Evolutionary conservation across 805 yeast species (phyloP), one percentile per base, ranked within the genome.

Genomic region (Candida hispaniensis): DNA sequence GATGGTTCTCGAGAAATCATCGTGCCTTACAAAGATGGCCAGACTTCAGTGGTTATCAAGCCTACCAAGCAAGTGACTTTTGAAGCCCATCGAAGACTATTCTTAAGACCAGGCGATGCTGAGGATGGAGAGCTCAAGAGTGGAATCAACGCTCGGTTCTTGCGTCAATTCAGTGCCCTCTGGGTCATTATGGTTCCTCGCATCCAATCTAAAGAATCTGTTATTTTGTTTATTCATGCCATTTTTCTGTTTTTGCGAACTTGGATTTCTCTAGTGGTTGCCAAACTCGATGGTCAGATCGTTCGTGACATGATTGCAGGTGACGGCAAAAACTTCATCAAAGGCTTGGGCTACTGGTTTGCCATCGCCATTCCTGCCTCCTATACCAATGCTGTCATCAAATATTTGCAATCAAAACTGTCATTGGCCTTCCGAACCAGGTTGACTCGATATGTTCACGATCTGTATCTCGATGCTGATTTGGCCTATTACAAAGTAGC

Each of bases 311-410:
- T 86, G 50, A 82, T 86, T 46, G 76, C 83, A 11, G 83, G 85
- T 11, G 73, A 77, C 44, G 82, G 85, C 12, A 68, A 63, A 45
- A 75, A 76, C 35, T 86, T 86, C 47, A 54, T 74, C 24, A 63
- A 80, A 41, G 94, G 86, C 53, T 63, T 86, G 54, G 67, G 73
- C 7, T 79, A 79, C 55, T 86, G 96, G 96, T 71, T 86, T 40
- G 58, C 80, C 41, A 75, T 86, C 51, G 95, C 95, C 1, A 73
- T 86, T 43, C 97, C 97, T 2, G 93, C 95, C 0, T 75, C 91
- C 3, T 86, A 82, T 55, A 79, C 94, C 18, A 86, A 86, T 56
- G 79, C 94, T 30, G 85, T 88, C 40, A 86, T 86, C 51, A 80
- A 79, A 51, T 81, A 70, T 49, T 59, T 86, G 46, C 80, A 85